A percentile compares a stretch with the other conserved stretches of the same genome.
phyloP scores from a whole-genome alignment of 768 basidiomycete genomes.

The Suillus tomentosus region DNA sequence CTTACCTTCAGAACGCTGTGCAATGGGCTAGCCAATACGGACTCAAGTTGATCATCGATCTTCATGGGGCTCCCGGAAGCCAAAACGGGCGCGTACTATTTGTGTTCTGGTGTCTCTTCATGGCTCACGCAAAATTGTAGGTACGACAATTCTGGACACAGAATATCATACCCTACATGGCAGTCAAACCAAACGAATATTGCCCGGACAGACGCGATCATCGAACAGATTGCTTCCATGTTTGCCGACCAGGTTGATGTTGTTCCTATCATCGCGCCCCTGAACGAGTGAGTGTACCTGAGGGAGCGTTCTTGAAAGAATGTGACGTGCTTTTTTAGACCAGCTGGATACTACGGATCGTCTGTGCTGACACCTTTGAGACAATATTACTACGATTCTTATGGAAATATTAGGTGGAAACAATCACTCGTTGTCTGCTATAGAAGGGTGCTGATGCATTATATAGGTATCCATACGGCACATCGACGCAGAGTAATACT shows the following conservation, averaged over 20 bases:
- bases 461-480: slow-evolving; percentile 43
- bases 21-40: slow-evolving; percentile 69
- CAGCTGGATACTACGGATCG: slow-evolving; percentile 65
- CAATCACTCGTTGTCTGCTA: background rate
- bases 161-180: slow-evolving; percentile 63
- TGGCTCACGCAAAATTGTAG: slow-evolving; percentile 37
- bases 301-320: background rate
- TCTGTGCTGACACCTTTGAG: slow-evolving; percentile 49
- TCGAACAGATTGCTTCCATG: slow-evolving; percentile 61
- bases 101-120: background rate
- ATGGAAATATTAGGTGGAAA: slow-evolving; percentile 65
- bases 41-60: slow-evolving; percentile 81
- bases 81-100: slow-evolving; percentile 66
- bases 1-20: slow-evolving; percentile 67
- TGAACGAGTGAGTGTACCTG: slow-evolving; percentile 67
- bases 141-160: slow-evolving; percentile 82
- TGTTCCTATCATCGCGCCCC: slow-evolving; percentile 68
- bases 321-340: slow-evolving; percentile 43
- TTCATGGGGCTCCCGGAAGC: slow-evolving; percentile 80
- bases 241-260: slow-evolving; percentile 54
- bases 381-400: slow-evolving; percentile 77
- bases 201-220: slow-evolving; percentile 63
- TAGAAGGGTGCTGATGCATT: slow-evolving; percentile 9
- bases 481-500: slow-evolving; percentile 51
- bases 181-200: slow-evolving; percentile 67